phyloP scores from a whole-genome alignment of 192 early-diverging fungal species.

The Gonapodya sp. region DNA sequence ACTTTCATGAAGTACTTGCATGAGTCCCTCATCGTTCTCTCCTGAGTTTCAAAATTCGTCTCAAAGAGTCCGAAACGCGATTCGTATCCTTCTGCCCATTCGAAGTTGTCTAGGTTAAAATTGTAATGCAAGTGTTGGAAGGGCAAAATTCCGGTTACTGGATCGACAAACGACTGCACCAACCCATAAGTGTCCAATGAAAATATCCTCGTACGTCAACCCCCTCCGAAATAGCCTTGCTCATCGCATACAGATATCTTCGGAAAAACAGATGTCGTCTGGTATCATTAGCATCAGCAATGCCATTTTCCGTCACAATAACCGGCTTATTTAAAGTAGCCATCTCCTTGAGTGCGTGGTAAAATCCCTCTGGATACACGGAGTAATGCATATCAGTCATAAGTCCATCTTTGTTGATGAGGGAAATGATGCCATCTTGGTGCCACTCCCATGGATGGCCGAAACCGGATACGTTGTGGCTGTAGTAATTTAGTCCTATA shows the following conservation, averaged over 20 bases:
- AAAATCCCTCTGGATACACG: conserved; percentile 8
- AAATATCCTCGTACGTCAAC: conserved; percentile 3
- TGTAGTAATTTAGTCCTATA: conserved; percentile 9
- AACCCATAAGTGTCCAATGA: conserved; percentile 9
- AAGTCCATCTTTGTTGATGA: neutral
- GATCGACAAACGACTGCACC: neutral
- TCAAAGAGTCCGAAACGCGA: neutral
- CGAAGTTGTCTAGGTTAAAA: neutral
- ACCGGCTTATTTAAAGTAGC: neutral
- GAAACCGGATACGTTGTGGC: neutral
- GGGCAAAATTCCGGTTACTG: neutral
- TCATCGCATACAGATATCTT: conserved; percentile 4
- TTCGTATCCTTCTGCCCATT: conserved; percentile 2
- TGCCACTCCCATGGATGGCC: neutral
- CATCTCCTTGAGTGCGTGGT: conserved; percentile 3
- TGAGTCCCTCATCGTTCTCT: neutral
- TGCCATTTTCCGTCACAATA: conserved; percentile 5
- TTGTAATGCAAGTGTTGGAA: neutral
- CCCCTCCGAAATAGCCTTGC: neutral
- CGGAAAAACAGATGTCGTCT: neutral
- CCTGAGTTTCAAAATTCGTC: neutral
- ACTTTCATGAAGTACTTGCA: conserved; percentile 5
- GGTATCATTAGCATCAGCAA: conserved; percentile 1
- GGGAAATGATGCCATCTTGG: conserved; percentile 1
- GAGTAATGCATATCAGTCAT: conserved; percentile 11